These are phyloP conservation scores for Trifolium dubium DNA, from an alignment of 306 rosid genomes.

Conservation along the genomic window DNA sequence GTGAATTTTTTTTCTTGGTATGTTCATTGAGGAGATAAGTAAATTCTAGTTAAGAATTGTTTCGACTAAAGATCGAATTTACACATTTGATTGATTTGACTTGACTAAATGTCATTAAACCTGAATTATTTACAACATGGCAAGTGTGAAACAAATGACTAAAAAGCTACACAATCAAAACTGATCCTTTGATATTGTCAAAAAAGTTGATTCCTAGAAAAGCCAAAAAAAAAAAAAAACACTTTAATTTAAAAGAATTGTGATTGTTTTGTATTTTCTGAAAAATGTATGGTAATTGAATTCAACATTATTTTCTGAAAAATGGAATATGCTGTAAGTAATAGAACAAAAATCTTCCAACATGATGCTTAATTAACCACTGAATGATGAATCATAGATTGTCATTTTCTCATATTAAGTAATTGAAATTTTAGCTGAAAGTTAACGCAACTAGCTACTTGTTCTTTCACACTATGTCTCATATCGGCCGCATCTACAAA, in stretches of 20 bases:
- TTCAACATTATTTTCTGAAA: not conserved
- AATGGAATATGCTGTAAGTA: not conserved
- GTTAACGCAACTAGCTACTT: conserved; percentile 1
- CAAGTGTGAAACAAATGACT: too few relatives aligned
- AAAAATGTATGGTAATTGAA: not conserved
- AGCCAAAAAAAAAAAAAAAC: not conserved
- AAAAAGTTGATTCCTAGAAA: not conserved
- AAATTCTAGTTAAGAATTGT: too few relatives aligned
- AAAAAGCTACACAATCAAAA: not conserved
- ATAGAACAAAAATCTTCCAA: not conserved
- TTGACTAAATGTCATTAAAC: too few relatives aligned
- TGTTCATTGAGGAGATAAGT: too few relatives aligned
- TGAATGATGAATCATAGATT: conserved; percentile 17
- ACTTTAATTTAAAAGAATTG: not conserved
- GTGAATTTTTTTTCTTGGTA: too few relatives aligned
- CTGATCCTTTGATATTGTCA: not conserved
- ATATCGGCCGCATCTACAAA: too few relatives aligned
- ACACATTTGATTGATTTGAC: too few relatives aligned
- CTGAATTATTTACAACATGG: too few relatives aligned
- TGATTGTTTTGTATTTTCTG: not conserved
- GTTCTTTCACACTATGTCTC: not conserved
- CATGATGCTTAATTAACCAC: conserved; percentile 22
- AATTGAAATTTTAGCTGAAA: conserved; percentile 1
- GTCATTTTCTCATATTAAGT: conserved; percentile 10
- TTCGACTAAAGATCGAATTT: too few relatives aligned